Evolutionary conservation across 306 rosid species (phyloP).

Genomic region (cucumber (Cucumis sativus)): Cucumber_9930_V3 NC_026660.2:6620501-6621000

Average conservation of each 20-base stretch:
- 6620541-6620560: no score
- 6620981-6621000: constrained; percentile 14
- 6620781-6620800: not conserved
- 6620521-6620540: not conserved
- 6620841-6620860: constrained; percentile 71
- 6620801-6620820: not conserved
- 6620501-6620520: not conserved
- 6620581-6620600: not conserved
- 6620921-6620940: not conserved
- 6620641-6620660: not conserved
- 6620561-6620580: not conserved
- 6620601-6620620: not conserved
- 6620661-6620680: not conserved
- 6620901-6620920: not conserved
- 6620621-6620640: not conserved
- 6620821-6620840: constrained; percentile 1
- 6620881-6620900: not conserved
- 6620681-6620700: not conserved
- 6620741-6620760: not conserved
- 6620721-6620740: not conserved
- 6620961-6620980: constrained; percentile 24
- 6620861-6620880: constrained; percentile 13
- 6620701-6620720: not conserved
- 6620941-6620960: constrained; percentile 4
- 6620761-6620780: not conserved